phyloP scores from a whole-genome alignment of 2,329 filamentous ascomycete species.

The Cladosporium velox region DNA sequence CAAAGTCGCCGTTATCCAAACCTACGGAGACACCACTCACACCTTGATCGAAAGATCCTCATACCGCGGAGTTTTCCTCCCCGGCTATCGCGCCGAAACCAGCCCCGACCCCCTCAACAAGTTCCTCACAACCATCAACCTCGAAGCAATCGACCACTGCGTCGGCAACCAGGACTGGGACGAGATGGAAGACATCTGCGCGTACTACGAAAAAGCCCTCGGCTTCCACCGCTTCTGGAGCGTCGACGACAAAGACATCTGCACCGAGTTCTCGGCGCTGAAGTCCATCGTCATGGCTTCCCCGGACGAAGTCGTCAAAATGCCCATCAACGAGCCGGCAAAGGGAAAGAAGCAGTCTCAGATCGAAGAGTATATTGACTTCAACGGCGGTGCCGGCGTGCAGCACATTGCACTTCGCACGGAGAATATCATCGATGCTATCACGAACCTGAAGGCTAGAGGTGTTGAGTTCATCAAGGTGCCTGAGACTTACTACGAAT shows the following conservation, averaged over 20 bases:
- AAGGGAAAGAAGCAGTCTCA: slow-evolving; percentile 86
- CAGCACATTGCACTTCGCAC: slow-evolving; percentile 92
- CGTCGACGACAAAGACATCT: slow-evolving; percentile 90
- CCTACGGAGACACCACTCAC: slow-evolving; percentile 94
- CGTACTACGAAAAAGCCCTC: slow-evolving; percentile 81
- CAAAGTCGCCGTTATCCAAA: slow-evolving; percentile 78
- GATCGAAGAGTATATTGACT: slow-evolving; percentile 85
- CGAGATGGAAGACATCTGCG: slow-evolving; percentile 70
- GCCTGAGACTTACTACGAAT: slow-evolving; percentile 80
- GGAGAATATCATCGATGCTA: slow-evolving; percentile 73
- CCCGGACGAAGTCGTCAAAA: slow-evolving; percentile 84
- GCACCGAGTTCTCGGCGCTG: slow-evolving; percentile 86
- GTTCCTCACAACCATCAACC: slow-evolving; percentile 64
- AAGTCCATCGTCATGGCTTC: slow-evolving; percentile 89
- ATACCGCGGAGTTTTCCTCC: slow-evolving; percentile 79
- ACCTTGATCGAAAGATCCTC: slow-evolving; percentile 74
- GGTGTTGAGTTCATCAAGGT: slow-evolving; percentile 93
- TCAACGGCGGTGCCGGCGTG: slow-evolving; percentile 85
- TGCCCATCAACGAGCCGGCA: slow-evolving; percentile 97
- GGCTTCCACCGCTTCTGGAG: slow-evolving; percentile 98
- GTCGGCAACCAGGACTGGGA: slow-evolving; percentile 97
- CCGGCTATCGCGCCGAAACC: slow-evolving; percentile 68
- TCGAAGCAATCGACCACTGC: slow-evolving; percentile 88
- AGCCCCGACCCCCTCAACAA: slow-evolving; percentile 48
- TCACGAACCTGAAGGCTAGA: slow-evolving; percentile 76